Base-by-base conservation (phyloP, 2,329 filamentous ascomycete species). In the Calonectria pauciramosa region DNA sequence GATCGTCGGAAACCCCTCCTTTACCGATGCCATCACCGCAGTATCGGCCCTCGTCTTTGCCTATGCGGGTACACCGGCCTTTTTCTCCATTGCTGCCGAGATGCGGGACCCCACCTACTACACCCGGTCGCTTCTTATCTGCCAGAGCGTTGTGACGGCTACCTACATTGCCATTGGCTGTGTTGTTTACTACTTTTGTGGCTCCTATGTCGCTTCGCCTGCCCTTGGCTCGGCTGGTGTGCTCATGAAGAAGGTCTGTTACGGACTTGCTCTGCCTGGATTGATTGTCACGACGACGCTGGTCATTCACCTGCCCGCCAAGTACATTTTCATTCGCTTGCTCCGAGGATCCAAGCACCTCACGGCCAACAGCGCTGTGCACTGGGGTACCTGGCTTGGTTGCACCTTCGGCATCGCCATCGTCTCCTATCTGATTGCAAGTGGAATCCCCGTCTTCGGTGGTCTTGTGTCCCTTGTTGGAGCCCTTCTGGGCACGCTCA, bases 151-250 rank as follows among this genome's bases (percentile, higher is more conserved):
- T 0, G 78, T 86, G 1, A 79, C 84, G 0, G 49, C 83, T 18
- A 84, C 82, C 23, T 86, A 86, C 26, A 66, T 83, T 13, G 71
- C 81, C 14, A 83, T 87, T n/a, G 82, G 82, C 8, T 76, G 82
- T 2, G 86, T 88, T 0, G 85, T 89, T 3, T 89, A 89, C 80
- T 84, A 86, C 38, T 89, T 82, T 78, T 88, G 86, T 74, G 88
- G 88, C 0, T 86, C 86, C 0, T 88, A 85, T 71, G 86, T 89
- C 5, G 85, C 87, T 0, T 88, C 86, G 0, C 88, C 88, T 0
- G 87, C 87, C 14, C 84, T 89, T 13, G 88, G 87, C 2, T 88
- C 86, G 14, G 87, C 87, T 0, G 87, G 87, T 4, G 36, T 68
- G 0, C 71, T 80, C 0, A 81, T 87, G 72, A 89, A 89, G 82